These are phyloP conservation scores for Aureobasidium sp. DNA, from an alignment of 2,329 filamentous ascomycete species.

Conservation along the genomic window DNA sequence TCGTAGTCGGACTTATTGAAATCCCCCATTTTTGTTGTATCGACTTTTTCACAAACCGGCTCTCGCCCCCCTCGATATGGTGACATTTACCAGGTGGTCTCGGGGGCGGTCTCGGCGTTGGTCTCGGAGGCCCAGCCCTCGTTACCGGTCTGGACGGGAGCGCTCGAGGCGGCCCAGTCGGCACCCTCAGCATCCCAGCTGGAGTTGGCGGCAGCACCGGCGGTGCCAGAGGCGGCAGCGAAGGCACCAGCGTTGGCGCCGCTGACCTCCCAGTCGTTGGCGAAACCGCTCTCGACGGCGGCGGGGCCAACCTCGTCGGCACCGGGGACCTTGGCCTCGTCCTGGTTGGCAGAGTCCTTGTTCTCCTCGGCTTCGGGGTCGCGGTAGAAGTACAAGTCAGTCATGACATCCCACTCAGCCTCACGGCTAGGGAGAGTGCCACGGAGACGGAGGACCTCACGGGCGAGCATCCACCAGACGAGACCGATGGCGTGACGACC, in stretches of 20 bases:
- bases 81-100: conserved; percentile 38
- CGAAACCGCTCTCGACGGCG: conserved; percentile 73
- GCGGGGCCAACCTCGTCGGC: conserved; percentile 75
- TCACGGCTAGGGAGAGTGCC: conserved; percentile 95
- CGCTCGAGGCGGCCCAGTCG: conserved; percentile 60
- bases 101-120: conserved; percentile 28
- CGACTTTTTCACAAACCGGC: conserved; percentile 2
- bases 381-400: conserved; percentile 99
- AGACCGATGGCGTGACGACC: conserved; percentile 97
- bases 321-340: conserved; percentile 77
- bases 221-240: conserved; percentile 50
- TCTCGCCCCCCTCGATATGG: conserved; percentile 7
- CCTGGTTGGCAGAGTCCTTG: conserved; percentile 75
- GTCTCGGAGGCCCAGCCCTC: conserved; percentile 44
- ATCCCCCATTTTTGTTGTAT: conserved; percentile 8
- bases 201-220: conserved; percentile 52
- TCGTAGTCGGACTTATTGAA: conserved; percentile 8
- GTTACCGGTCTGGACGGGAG: conserved; percentile 37
- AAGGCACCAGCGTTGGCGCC: conserved; percentile 58
- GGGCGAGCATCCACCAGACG: conserved; percentile 98
- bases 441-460: conserved; percentile 98
- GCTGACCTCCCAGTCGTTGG: conserved; percentile 78
- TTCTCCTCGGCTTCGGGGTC: conserved; percentile 99
- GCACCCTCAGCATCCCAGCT: conserved; percentile 56
- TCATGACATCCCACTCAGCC: conserved; percentile 97